Conservation (phyloP, 164 flowering plant genomes). For the Cinnamomum chago region DNA sequence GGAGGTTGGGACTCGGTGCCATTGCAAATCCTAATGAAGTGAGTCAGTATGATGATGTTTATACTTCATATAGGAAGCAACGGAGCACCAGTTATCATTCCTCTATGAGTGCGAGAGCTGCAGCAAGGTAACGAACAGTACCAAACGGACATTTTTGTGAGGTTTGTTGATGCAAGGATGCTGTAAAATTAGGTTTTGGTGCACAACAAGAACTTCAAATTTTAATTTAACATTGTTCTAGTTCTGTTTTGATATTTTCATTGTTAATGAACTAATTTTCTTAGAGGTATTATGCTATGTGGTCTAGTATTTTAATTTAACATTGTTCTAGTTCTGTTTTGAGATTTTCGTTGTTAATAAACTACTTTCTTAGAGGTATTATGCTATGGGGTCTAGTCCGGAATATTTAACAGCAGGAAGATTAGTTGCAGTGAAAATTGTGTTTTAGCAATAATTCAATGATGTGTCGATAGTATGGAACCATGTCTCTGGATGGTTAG, state of each 20-base stretch:
- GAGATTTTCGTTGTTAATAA: not conserved
- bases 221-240: not conserved
- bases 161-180: not conserved
- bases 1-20: slow-evolving; percentile 90
- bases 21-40: slow-evolving; percentile 78
- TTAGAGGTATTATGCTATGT: too few species aligned
- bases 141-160: not conserved
- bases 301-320: too few species aligned
- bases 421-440: too few species aligned
- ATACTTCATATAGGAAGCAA: slow-evolving; percentile 85
- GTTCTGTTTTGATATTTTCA: too few species aligned
- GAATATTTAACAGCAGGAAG: too few species aligned
- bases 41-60: slow-evolving; percentile 96
- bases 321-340: not conserved
- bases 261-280: not conserved
- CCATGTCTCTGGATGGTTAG: too few species aligned
- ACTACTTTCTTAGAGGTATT: not conserved
- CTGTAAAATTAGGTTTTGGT: not conserved
- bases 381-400: too few species aligned
- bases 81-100: slow-evolving; percentile 89
- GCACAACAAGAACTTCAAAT: not conserved
- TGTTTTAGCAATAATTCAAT: too few species aligned
- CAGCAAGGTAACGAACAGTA: slow-evolving; percentile 23
- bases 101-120: slow-evolving; percentile 87
- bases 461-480: too few species aligned